These are phyloP conservation scores for Mucor circinelloides DNA, from an alignment of 371 early-diverging fungal species.

Conservation along the genomic window DNA sequence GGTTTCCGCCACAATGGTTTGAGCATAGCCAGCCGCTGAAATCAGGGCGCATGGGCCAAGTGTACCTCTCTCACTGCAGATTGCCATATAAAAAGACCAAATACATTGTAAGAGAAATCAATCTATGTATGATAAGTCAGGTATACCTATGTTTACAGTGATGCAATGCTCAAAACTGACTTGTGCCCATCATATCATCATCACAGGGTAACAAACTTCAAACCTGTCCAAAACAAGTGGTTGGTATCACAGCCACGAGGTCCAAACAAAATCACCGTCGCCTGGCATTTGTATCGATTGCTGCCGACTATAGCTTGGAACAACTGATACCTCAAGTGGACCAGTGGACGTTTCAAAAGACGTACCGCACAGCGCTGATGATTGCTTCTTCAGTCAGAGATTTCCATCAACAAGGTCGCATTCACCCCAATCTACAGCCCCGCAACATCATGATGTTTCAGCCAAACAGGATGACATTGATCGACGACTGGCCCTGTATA, in stretches of 20 bases:
- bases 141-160: background rate
- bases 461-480: background rate
- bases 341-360: slow-evolving; percentile 23
- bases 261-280: slow-evolving; percentile 3
- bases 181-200: background rate
- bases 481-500: slow-evolving; percentile 10
- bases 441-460: slow-evolving; percentile 11
- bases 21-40: slow-evolving; percentile 1
- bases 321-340: slow-evolving; percentile 29
- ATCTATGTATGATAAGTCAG: slow-evolving; percentile 11
- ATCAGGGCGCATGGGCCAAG: slow-evolving; percentile 24
- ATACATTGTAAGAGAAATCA: slow-evolving; percentile 6
- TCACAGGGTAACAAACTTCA: background rate
- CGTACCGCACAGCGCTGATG: slow-evolving; percentile 8
- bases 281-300: slow-evolving; percentile 15
- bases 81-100: slow-evolving; percentile 6
- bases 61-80: slow-evolving; percentile 14
- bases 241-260: slow-evolving; percentile 24
- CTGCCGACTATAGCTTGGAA: slow-evolving; percentile 15
- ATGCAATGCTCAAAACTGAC: background rate
- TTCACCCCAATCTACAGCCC: slow-evolving; percentile 26
- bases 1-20: slow-evolving; percentile 25
- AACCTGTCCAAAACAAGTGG: slow-evolving; percentile 3
- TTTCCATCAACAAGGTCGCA: slow-evolving; percentile 1
- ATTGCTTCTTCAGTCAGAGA: slow-evolving; percentile 12